Conservation (phyloP, 257 asterid species). For the Nicotiana obtusifolia region DNA sequence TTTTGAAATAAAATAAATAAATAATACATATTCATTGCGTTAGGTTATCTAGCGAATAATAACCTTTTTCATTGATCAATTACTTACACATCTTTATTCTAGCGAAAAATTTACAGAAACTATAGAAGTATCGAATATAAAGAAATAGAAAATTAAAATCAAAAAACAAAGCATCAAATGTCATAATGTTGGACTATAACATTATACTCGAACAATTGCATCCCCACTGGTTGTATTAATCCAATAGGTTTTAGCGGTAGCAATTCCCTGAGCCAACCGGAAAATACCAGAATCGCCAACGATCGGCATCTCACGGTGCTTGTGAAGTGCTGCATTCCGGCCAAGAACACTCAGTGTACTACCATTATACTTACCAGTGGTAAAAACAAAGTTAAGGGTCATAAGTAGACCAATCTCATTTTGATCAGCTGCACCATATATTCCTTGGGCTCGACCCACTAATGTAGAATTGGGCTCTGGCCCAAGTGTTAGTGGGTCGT, state of each 20-base stretch:
- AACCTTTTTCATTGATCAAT: too few species aligned
- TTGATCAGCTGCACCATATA: constrained; percentile 24
- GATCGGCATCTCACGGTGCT: constrained; percentile 37
- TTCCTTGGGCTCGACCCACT: constrained; percentile 46
- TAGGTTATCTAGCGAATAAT: too few species aligned
- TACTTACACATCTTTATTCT: too few species aligned
- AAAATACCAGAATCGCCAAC: constrained; percentile 50
- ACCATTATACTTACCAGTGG: constrained; percentile 30
- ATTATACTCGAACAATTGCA: constrained; percentile 31
- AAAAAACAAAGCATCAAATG: background rate
- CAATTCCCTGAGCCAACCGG: constrained; percentile 39
- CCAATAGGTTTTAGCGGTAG: constrained; percentile 12
- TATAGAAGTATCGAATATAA: background rate
- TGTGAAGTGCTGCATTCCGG: constrained; percentile 15
- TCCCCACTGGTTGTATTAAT: constrained; percentile 4
- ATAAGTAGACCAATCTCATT: constrained; percentile 18
- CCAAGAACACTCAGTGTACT: constrained; percentile 39
- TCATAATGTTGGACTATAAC: constrained; percentile 20
- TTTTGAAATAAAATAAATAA: too few species aligned
- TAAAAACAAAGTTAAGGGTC: constrained; percentile 32
- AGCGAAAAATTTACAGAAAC: too few species aligned
- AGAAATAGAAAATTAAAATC: background rate
- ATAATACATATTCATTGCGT: too few species aligned
- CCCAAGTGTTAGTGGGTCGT: constrained; percentile 19
- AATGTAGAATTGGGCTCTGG: constrained; percentile 20